A percentile compares a stretch with the other conserved stretches of the same genome.
These are phyloP conservation scores for Ilyonectria sp. DNA, from an alignment of 2,329 filamentous ascomycete genomes.

Conservation along the genomic window DNA sequence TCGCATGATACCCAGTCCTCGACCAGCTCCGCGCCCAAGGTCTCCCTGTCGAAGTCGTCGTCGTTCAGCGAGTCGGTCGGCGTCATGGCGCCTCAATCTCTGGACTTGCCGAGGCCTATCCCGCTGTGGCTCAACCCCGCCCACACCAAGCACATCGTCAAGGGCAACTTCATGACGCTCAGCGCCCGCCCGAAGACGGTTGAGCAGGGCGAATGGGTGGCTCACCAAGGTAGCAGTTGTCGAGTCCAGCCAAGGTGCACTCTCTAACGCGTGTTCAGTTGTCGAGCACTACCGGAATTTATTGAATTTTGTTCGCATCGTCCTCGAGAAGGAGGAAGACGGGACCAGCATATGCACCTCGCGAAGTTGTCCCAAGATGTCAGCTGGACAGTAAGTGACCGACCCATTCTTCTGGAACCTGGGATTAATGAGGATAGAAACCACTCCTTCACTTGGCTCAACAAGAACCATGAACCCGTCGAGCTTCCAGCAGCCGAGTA, in stretches of 20 bases:
- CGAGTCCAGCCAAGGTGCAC: background rate
- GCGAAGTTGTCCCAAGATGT: constrained; percentile 89
- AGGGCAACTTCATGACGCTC: constrained; percentile 97
- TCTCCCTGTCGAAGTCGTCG: background rate
- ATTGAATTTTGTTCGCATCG: constrained; percentile 88
- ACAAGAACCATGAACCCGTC: constrained; percentile 85
- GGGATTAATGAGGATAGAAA: constrained; percentile 65
- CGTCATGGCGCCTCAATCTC: background rate
- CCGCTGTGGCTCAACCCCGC: constrained; percentile 79
- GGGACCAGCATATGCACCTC: constrained; percentile 86
- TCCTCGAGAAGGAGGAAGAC: constrained; percentile 86
- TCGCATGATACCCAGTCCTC: background rate
- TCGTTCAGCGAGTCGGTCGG: background rate
- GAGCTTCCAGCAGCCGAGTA: constrained; percentile 93
- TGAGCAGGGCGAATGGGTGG: constrained; percentile 93
- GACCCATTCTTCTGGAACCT: background rate
- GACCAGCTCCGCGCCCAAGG: background rate
- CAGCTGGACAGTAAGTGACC: constrained; percentile 84
- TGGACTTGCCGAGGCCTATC: constrained; percentile 65
- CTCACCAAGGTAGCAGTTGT: constrained; percentile 80
- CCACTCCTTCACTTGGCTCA: constrained; percentile 95
- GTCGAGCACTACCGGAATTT: constrained; percentile 92
- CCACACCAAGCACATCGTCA: constrained; percentile 88
- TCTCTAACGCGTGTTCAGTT: constrained; percentile 64
- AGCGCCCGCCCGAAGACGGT: constrained; percentile 93